These are phyloP conservation scores for Uronychia binucleata DNA, from an alignment of 73 alveolate genomes.

Conservation along the genomic window DNA sequence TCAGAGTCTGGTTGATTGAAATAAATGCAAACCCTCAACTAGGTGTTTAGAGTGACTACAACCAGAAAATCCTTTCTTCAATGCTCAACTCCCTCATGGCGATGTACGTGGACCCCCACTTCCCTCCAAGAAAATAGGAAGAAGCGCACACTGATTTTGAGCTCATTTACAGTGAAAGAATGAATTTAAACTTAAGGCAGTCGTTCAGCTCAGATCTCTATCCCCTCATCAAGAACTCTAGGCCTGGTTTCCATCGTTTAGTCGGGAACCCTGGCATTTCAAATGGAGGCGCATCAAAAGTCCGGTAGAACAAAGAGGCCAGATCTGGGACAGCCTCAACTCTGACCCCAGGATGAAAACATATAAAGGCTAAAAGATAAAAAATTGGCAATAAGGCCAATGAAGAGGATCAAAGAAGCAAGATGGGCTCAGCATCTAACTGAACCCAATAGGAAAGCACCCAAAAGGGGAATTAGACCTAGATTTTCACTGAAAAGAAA, in stretches of 20 bases:
- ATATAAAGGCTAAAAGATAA: not conserved
- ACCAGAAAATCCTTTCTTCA: constrained; percentile 28
- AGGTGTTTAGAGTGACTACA: constrained; percentile 43
- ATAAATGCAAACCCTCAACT: constrained; percentile 96
- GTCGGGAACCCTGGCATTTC: not conserved
- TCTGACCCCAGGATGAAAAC: not conserved
- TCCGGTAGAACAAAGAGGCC: no score
- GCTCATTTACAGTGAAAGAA: constrained; percentile 17
- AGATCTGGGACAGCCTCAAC: no score
- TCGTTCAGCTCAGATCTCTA: not conserved
- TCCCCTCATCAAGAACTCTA: not conserved
- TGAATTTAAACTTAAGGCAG: not conserved
- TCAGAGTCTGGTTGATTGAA: constrained; percentile 91
- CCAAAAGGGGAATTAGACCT: no score
- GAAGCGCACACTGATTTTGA: constrained; percentile 27
- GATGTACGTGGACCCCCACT: constrained; percentile 52
- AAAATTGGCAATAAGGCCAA: no score
- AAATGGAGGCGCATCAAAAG: not conserved
- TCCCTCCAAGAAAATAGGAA: constrained; percentile 23
- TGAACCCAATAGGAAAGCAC: no score
- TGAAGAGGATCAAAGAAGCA: not conserved
- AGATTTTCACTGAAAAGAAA: no score
- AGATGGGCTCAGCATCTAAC: no score
- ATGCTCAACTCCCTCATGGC: constrained; percentile 50
- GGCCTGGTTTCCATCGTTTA: not conserved